Evolutionary conservation across 768 basidiomycete species (phyloP).

Genomic region (Favolaschia claudopus): DNA sequence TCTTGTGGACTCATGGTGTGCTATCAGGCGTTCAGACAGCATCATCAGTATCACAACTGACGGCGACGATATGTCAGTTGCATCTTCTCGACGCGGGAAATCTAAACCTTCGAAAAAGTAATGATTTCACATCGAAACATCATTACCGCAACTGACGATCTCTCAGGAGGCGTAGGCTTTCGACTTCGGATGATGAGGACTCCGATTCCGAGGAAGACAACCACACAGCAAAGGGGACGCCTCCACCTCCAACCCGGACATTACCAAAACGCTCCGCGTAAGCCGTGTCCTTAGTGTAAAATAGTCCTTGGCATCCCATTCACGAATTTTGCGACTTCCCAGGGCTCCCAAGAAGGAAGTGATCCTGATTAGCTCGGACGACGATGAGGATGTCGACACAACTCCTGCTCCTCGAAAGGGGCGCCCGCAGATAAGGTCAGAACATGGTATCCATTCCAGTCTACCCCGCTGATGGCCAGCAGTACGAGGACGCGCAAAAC

Average conservation of each 20-base stretch:
- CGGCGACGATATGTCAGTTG: slow-evolving; percentile 44
- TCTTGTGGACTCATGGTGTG: neutral
- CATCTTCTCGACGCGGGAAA: slow-evolving; percentile 38
- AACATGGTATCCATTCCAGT: slow-evolving; percentile 22
- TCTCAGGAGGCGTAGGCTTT: slow-evolving; percentile 62
- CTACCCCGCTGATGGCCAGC: slow-evolving; percentile 10
- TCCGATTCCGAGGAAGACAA: slow-evolving; percentile 46
- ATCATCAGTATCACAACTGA: slow-evolving; percentile 54
- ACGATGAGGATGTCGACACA: slow-evolving; percentile 39
- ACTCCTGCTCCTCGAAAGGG: slow-evolving; percentile 20
- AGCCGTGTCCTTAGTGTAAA: slow-evolving; percentile 30
- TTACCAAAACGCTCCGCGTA: slow-evolving; percentile 70
- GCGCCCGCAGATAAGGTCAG: slow-evolving; percentile 25
- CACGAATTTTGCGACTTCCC: neutral
- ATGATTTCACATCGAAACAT: slow-evolving; percentile 23
- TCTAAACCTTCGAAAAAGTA: slow-evolving; percentile 51
- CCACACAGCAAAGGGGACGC: slow-evolving; percentile 40
- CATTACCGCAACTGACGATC: neutral
- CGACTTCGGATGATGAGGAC: slow-evolving; percentile 56
- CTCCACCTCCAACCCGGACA: slow-evolving; percentile 49
- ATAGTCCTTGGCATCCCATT: neutral
- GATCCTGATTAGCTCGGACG: slow-evolving; percentile 48
- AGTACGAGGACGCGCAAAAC: slow-evolving; percentile 27
- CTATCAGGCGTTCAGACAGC: slow-evolving; percentile 65
- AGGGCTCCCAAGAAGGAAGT: slow-evolving; percentile 52